phyloP scores from a whole-genome alignment of 768 basidiomycete species.

The Lepiota subincarnata region DNA sequence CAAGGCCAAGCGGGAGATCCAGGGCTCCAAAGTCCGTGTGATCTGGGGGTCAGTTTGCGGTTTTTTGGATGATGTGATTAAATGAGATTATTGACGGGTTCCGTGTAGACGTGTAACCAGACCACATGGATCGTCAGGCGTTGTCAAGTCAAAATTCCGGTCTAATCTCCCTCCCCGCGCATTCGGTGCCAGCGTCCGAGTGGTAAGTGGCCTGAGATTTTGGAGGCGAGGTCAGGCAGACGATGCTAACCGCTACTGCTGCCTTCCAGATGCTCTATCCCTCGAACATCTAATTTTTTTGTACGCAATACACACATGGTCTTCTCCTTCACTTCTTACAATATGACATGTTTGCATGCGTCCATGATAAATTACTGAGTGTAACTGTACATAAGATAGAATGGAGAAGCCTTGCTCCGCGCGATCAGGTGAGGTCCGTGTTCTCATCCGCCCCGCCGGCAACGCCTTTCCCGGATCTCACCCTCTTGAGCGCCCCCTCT shows the following conservation, averaged over 20 bases:
- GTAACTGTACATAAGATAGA: neutral
- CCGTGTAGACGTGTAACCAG: slow-evolving; percentile 82
- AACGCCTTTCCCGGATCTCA: slow-evolving; percentile 10
- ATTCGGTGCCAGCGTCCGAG: slow-evolving; percentile 89
- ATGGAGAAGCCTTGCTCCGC: neutral
- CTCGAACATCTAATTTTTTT: slow-evolving; percentile 61
- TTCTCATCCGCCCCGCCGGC: slow-evolving; percentile 5
- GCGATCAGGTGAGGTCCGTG: neutral
- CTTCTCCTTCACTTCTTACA: slow-evolving; percentile 31
- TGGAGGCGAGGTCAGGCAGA: neutral
- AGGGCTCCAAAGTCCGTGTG: slow-evolving; percentile 93
- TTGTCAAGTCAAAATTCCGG: slow-evolving; percentile 95
- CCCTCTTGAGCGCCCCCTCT: neutral
- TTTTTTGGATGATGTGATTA: neutral
- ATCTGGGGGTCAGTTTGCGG: slow-evolving; percentile 85
- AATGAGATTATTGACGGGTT: neutral
- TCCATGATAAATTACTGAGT: slow-evolving; percentile 16
- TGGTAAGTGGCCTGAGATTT: slow-evolving; percentile 55
- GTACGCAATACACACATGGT: slow-evolving; percentile 29
- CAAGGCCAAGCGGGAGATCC: slow-evolving; percentile 91
- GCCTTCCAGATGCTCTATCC: slow-evolving; percentile 83
- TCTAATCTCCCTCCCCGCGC: slow-evolving; percentile 92
- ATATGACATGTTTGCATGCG: slow-evolving; percentile 44
- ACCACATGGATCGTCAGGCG: slow-evolving; percentile 90
- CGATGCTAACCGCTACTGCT: slow-evolving; percentile 4